Percentiles rank a stretch among this genome's conserved stretches.
Conservation (phyloP, 2,329 filamentous ascomycete species). For the Eutypa lata region DNA sequence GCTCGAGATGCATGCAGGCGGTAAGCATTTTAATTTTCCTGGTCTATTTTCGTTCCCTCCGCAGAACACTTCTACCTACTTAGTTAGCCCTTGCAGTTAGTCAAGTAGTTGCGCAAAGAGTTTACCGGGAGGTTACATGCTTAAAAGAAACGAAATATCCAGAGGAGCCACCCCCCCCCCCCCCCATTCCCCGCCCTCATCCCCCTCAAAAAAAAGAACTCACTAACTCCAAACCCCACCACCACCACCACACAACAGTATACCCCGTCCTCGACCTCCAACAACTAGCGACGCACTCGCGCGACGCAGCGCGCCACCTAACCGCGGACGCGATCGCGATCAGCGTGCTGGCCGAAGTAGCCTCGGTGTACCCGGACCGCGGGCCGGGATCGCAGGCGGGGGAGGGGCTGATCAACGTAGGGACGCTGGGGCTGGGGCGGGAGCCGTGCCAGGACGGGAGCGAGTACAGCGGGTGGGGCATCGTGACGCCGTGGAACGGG, state of each 20-base stretch:
- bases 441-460: slow-evolving; percentile 62
- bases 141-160: too few relatives aligned
- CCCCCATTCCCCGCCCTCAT: too few relatives aligned
- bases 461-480: slow-evolving; percentile 65
- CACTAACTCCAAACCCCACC: too few relatives aligned
- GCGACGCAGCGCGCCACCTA: slow-evolving; percentile 36
- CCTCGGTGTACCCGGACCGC: slow-evolving; percentile 62
- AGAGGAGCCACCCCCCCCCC: too few relatives aligned
- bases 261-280: slow-evolving; percentile 77
- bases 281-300: slow-evolving; percentile 69
- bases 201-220: too few relatives aligned
- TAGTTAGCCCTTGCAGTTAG: too few relatives aligned
- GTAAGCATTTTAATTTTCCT: too few relatives aligned
- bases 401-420: slow-evolving; percentile 66
- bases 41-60: too few relatives aligned
- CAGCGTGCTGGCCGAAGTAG: slow-evolving; percentile 68
- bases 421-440: slow-evolving; percentile 66
- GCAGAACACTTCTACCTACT: too few relatives aligned
- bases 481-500: slow-evolving; percentile 59
- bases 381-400: slow-evolving; percentile 28
- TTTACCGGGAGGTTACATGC: too few relatives aligned
- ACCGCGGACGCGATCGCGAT: slow-evolving; percentile 59
- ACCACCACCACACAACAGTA: too few relatives aligned
- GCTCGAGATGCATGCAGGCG: slow-evolving; percentile 72
- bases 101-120: too few relatives aligned